Evolutionary conservation across 176 grass and related monocot species (phyloP), one percentile per base, ranked within the genome.

Genomic region (Elymus sibiricus): DNA sequence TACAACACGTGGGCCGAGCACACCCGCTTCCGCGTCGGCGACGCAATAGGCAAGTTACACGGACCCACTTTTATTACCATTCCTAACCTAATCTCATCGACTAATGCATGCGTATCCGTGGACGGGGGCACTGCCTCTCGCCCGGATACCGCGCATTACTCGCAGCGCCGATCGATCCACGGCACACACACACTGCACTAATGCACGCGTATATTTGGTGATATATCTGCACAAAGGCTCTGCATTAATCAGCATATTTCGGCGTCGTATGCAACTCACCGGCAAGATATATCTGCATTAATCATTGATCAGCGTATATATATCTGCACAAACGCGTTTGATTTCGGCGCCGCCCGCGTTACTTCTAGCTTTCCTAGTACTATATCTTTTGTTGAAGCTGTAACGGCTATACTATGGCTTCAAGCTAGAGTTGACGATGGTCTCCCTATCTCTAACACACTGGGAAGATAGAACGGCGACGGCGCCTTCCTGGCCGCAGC

Each of bases 1-100:
- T 96, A 96, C 85, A 94, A 88, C 82, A 87, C 85, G 15, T 96
- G 94, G 97, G 97, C 97, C 13, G 81, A 93, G 69, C 89, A 81
- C 69, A 91, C 76, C 83, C 94, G 97, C 22, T 99, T 99, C 46
- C 79, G 91, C 85, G 74, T 91, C 21, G 97, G 92, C 25, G 97
- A 99, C 79, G 87, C 86, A 32, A 46, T 98, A 80, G 77, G 96
- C 95, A 89, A 76, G 79, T 44, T 25, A 21, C 12, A 21, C 12
- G n/a, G n/a, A 21, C 34, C 24, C 8, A 11, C 34, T 38, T 1
- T 13, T 26, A 3, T 13, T 4, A 6, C 5, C 47, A 49, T 39
- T 19, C 53, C 53, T 56, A 56, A 56, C 19, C 53, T 22, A 21
- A 56, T 56, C 53, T 56, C 53, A 22, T 56, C 53, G 19, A 56